Evolutionary conservation across 2,329 filamentous ascomycete genomes (phyloP).

Genomic region (Epichloe hybrida): DNA sequence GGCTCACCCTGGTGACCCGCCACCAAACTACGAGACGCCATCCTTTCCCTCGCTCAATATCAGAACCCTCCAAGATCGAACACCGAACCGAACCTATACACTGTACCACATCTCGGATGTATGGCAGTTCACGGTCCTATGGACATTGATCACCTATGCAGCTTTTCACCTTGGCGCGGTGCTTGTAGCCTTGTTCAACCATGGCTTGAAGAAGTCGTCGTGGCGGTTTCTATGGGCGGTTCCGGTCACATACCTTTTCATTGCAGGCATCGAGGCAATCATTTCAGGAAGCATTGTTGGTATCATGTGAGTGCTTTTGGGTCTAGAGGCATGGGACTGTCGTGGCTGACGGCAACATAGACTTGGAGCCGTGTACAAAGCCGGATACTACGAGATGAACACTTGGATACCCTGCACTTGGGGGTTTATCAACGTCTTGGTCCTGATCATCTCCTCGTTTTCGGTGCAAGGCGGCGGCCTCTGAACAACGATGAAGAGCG

Average conservation of each 20-base stretch:
- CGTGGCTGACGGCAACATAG: conserved; percentile 35
- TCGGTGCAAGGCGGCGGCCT: conserved; percentile 84
- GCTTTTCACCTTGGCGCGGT: conserved; percentile 62
- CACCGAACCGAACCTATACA: conserved; percentile 31
- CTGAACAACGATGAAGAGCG: conserved; percentile 26
- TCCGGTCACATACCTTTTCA: conserved; percentile 54
- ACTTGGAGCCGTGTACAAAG: conserved; percentile 65
- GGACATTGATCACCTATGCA: conserved; percentile 71
- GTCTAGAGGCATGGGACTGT: background rate
- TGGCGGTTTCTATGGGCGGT: conserved; percentile 57
- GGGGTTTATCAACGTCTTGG: conserved; percentile 70
- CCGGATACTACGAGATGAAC: conserved; percentile 79
- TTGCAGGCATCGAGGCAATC: conserved; percentile 64
- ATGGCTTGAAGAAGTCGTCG: conserved; percentile 43
- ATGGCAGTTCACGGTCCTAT: conserved; percentile 76
- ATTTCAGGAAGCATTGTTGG: conserved; percentile 73
- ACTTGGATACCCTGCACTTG: conserved; percentile 89
- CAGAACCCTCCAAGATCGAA: conserved; percentile 37
- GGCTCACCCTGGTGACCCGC: conserved; percentile 18
- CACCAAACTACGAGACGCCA: conserved; percentile 48
- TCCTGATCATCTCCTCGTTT: conserved; percentile 77
- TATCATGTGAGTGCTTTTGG: conserved; percentile 46
- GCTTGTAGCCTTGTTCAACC: conserved; percentile 57
- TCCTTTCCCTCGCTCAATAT: conserved; percentile 74
- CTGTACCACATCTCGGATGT: conserved; percentile 67